Conservation (phyloP, 78 protist species). For the Polysphondylium violaceum region DNA sequence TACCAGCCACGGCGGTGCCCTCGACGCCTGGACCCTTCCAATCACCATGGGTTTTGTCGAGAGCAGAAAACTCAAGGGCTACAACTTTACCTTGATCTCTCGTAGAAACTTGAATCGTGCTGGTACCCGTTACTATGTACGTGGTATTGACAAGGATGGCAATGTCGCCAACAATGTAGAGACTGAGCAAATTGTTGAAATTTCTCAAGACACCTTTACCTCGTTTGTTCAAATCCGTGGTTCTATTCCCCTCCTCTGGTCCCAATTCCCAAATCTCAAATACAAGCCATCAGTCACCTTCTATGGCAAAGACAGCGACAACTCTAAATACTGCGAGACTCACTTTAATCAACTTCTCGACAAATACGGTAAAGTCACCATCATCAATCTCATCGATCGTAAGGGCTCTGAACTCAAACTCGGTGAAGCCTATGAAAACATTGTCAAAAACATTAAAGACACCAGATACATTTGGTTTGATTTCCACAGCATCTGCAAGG, state of each 20-base stretch:
- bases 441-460: background rate
- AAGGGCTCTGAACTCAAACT: slow-evolving; percentile 68
- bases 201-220: slow-evolving; percentile 12
- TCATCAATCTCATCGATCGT: slow-evolving; percentile 76
- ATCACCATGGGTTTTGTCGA: slow-evolving; percentile 64
- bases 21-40: slow-evolving; percentile 24
- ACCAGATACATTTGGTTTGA: slow-evolving; percentile 80
- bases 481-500: slow-evolving; percentile 77
- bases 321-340: background rate
- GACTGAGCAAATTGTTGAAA: slow-evolving; percentile 70
- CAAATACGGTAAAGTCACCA: slow-evolving; percentile 32
- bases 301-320: slow-evolving; percentile 42
- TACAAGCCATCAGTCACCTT: slow-evolving; percentile 48
- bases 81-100: slow-evolving; percentile 55
- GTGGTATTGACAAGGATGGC: slow-evolving; percentile 82
- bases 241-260: slow-evolving; percentile 83
- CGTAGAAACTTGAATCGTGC: slow-evolving; percentile 58
- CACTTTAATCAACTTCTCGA: slow-evolving; percentile 47
- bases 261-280: slow-evolving; percentile 46
- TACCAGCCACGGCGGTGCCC: background rate
- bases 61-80: background rate
- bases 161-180: slow-evolving; percentile 81
- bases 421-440: slow-evolving; percentile 66
- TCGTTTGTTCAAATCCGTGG: slow-evolving; percentile 85
- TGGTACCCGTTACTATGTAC: slow-evolving; percentile 80